Evolutionary conservation across 345 rosid species (phyloP), one percentile per base, ranked within the genome.

Genomic region (Passiflora organensis): DNA sequence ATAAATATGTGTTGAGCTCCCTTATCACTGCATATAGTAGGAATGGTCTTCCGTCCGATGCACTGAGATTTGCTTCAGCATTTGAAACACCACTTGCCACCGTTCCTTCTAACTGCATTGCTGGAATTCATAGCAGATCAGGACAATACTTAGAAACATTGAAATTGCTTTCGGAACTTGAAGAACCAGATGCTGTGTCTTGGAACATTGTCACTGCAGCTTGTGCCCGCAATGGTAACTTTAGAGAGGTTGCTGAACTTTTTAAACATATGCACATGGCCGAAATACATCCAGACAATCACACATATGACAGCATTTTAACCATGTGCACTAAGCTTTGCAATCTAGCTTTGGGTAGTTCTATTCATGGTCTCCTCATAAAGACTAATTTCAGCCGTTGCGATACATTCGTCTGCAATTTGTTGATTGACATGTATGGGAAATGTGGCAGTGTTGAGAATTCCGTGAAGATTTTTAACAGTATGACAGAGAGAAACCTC

Each of bases 371-470:
- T 57, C 65, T 81, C 48, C 77, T 88, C 58, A 67, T 74, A 69
- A 91, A 88, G 80, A 70, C 64, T 41, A 74, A 81, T 64, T 76
- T 74, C 62, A 72, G 59, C 60, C 34, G 25, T 1, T 74, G 67
- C 6, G 98, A 91, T 70, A 46, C 81, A 50, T 76, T 84, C 49
- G 78, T 82, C 18, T 77, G 76, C 73, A 88, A 91, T 65, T 49
- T 82, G 18, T 67, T 91, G 63, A 78, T 91, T 71, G 86, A 84
- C 76, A 86, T 91, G 96, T 86, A 91, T 66, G 95, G 96, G 67
- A 88, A 88, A 74, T 88, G 95, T 60, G 98, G 95, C 44, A 68
- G 71, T 76, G 55, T 73, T 13, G 38, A 41, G 53, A 78, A 81
- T 63, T 72, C 79, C 16, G 39, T 73, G 36, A 76, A 79, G 68